These are phyloP conservation scores for Alternaria sp. DNA, from an alignment of 2,329 filamentous ascomycete genomes.

Conservation along the genomic window DNA sequence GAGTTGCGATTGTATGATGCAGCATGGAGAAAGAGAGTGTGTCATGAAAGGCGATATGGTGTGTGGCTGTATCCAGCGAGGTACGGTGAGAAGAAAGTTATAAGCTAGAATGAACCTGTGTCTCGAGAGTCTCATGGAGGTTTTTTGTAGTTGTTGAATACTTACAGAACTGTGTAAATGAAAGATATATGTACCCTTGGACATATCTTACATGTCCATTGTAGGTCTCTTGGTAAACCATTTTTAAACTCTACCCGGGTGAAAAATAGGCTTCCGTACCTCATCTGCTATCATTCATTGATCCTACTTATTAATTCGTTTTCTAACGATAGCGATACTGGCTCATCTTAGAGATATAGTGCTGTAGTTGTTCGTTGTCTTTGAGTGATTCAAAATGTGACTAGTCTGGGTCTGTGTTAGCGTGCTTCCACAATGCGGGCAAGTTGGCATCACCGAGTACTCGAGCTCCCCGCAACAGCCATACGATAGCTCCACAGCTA, in stretches of 20 bases:
- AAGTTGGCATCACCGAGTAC: slow-evolving; percentile 43
- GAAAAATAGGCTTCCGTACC: not conserved
- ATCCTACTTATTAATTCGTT: not conserved
- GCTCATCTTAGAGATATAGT: not conserved
- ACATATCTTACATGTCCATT: not conserved
- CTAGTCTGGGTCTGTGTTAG: slow-evolving; percentile 18
- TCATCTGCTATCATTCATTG: not conserved
- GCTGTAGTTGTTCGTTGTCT: not conserved
- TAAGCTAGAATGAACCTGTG: too few species aligned
- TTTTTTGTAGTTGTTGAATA: not conserved
- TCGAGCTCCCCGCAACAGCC: slow-evolving; percentile 14
- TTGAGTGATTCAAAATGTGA: not conserved
- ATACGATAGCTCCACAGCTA: slow-evolving; percentile 15
- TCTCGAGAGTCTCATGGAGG: not conserved
- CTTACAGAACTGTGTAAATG: not conserved
- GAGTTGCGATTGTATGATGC: not conserved
- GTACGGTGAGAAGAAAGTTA: too few species aligned
- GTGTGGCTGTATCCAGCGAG: not conserved
- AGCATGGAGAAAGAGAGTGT: not conserved
- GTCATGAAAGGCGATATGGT: not conserved
- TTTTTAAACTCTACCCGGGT: not conserved
- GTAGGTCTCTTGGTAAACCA: not conserved
- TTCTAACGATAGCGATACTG: not conserved
- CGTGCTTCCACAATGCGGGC: slow-evolving; percentile 23
- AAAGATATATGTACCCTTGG: not conserved